These are phyloP conservation scores for Leptographium flavum DNA, from an alignment of 2,329 filamentous ascomycete species.

Conservation along the genomic window DNA sequence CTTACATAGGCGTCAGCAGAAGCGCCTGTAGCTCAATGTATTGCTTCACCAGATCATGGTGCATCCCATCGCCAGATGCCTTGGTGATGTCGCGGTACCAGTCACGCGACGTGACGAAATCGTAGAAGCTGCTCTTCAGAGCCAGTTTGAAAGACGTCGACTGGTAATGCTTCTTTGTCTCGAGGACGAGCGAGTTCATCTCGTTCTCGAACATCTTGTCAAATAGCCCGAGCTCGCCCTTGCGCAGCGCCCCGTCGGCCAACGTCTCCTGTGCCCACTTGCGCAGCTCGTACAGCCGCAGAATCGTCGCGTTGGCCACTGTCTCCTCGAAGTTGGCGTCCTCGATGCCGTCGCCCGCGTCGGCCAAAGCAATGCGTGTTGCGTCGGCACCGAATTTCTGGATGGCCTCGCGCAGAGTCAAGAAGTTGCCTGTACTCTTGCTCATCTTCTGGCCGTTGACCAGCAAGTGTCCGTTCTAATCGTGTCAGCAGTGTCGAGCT, in stretches of 20 bases:
- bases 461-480: slow-evolving; percentile 70
- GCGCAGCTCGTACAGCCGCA: slow-evolving; percentile 63
- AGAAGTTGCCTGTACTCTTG: slow-evolving; percentile 94
- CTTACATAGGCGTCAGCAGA: slow-evolving; percentile 56
- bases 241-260: slow-evolving; percentile 28
- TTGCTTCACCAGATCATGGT: slow-evolving; percentile 60
- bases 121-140: slow-evolving; percentile 77
- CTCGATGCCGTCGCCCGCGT: slow-evolving; percentile 85
- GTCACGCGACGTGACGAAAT: slow-evolving; percentile 58
- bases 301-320: slow-evolving; percentile 81
- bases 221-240: slow-evolving; percentile 61
- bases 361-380: slow-evolving; percentile 73
- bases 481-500: background rate
- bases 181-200: slow-evolving; percentile 67
- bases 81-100: slow-evolving; percentile 76
- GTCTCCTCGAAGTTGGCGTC: slow-evolving; percentile 97
- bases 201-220: slow-evolving; percentile 90
- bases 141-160: slow-evolving; percentile 73
- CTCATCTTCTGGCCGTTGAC: slow-evolving; percentile 98
- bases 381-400: slow-evolving; percentile 93
- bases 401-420: slow-evolving; percentile 75
- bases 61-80: slow-evolving; percentile 71
- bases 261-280: slow-evolving; percentile 87
- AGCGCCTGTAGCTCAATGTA: slow-evolving; percentile 62
- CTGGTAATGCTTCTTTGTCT: slow-evolving; percentile 66